Conservation (phyloP, 1,284 basidiomycete species). For the Microbotryum scabiosae region DNA sequence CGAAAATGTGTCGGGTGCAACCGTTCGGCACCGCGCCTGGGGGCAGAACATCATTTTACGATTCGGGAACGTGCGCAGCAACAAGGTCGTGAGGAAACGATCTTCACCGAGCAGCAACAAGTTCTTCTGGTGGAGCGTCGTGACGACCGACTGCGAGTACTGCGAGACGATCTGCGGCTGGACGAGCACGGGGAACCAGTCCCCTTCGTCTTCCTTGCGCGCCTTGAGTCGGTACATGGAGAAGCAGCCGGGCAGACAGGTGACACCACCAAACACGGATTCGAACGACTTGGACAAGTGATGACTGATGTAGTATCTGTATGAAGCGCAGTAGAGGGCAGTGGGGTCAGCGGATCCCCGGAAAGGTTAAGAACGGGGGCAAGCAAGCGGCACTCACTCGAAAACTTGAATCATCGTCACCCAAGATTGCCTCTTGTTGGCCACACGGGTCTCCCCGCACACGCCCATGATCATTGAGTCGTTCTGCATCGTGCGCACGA, state of each 20-base stretch:
- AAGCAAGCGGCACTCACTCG: slow-evolving; percentile 21
- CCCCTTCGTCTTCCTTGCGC: slow-evolving; percentile 71
- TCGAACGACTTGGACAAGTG: slow-evolving; percentile 98
- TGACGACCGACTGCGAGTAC: slow-evolving; percentile 88
- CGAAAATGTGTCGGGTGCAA: slow-evolving; percentile 90
- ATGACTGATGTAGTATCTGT: slow-evolving; percentile 97
- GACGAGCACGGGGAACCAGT: slow-evolving; percentile 95
- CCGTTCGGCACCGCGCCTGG: slow-evolving; percentile 86
- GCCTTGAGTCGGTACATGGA: slow-evolving; percentile 99
- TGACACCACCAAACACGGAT: slow-evolving; percentile 97
- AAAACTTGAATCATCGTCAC: slow-evolving; percentile 92
- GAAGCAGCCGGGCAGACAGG: slow-evolving; percentile 97
- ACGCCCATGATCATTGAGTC: slow-evolving; percentile 99
- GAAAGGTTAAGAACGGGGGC: neutral
- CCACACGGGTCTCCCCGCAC: slow-evolving; percentile 96
- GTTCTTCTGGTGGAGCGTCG: slow-evolving; percentile 96
- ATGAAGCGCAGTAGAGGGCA: no score
- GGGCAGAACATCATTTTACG: slow-evolving; percentile 99
- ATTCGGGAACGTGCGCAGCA: slow-evolving; percentile 92
- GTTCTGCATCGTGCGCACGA: slow-evolving; percentile 96
- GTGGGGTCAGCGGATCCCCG: neutral
- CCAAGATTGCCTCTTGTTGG: slow-evolving; percentile 96
- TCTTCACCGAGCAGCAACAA: slow-evolving; percentile 93
- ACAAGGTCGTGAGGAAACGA: slow-evolving; percentile 91
- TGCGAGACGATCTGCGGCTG: slow-evolving; percentile 97